These are phyloP conservation scores for Cercospora nicotianae DNA, from an alignment of 2,329 filamentous ascomycete species.

Conservation along the genomic window DNA sequence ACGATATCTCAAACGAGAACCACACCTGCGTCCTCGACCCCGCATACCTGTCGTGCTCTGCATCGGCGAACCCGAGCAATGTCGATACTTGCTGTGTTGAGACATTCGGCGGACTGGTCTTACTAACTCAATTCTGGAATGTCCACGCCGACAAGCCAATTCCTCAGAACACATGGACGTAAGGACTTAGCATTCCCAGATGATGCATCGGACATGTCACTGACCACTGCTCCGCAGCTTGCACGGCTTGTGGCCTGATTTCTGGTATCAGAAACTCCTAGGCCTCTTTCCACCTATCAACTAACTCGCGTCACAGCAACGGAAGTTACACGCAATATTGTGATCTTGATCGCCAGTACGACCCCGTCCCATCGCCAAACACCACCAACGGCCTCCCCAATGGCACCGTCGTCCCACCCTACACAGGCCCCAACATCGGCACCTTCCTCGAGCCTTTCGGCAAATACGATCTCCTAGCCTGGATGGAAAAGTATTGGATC, in stretches of 20 bases:
- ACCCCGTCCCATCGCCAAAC: conserved; percentile 59
- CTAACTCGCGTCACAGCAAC: conserved; percentile 34
- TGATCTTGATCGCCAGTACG: conserved; percentile 64
- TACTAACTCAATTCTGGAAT: conserved; percentile 65
- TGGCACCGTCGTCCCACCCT: conserved; percentile 56
- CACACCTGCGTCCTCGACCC: conserved; percentile 55
- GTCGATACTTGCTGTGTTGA: conserved; percentile 66
- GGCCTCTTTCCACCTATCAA: neutral
- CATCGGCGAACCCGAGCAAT: conserved; percentile 41
- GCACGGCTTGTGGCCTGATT: conserved; percentile 9
- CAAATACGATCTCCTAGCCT: conserved; percentile 60
- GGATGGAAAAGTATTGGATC: conserved; percentile 68
- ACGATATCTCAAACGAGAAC: conserved; percentile 52
- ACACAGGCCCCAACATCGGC: conserved; percentile 58
- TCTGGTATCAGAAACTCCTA: neutral
- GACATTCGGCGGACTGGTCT: conserved; percentile 63
- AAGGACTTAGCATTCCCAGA: neutral
- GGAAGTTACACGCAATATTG: conserved; percentile 68
- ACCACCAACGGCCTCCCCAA: conserved; percentile 59
- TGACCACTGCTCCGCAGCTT: neutral
- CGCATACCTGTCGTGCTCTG: conserved; percentile 52
- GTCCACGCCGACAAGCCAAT: conserved; percentile 64
- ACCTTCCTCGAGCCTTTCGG: conserved; percentile 61
- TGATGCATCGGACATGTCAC: neutral
- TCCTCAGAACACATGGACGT: conserved; percentile 59